phyloP scores from a whole-genome alignment of 805 yeast species.

The Scheffersomyces lignosus region DNA sequence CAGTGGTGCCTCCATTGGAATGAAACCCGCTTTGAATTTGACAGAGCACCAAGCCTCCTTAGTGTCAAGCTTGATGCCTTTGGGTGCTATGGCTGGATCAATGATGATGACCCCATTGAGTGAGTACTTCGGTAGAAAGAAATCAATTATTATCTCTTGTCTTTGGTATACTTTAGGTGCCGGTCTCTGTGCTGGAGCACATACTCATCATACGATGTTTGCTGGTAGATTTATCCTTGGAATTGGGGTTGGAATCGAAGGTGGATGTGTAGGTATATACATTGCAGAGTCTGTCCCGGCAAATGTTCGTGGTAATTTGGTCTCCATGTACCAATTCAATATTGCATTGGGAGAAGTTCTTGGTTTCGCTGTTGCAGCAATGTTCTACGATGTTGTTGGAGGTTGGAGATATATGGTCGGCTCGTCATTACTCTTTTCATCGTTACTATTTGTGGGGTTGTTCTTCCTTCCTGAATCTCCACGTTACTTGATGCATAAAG shows the following conservation, averaged over 20 bases:
- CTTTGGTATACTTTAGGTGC: slow-evolving; percentile 63
- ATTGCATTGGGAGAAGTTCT: slow-evolving; percentile 67
- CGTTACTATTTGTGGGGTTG: slow-evolving; percentile 49
- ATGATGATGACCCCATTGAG: slow-evolving; percentile 58
- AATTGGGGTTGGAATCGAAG: slow-evolving; percentile 65
- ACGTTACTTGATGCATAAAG: slow-evolving; percentile 55
- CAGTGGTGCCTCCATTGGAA: slow-evolving; percentile 59
- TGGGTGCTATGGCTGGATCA: slow-evolving; percentile 68
- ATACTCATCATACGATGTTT: slow-evolving; percentile 42
- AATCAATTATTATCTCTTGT: slow-evolving; percentile 56
- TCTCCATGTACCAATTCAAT: slow-evolving; percentile 62
- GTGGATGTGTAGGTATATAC: slow-evolving; percentile 63
- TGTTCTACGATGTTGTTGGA: slow-evolving; percentile 53
- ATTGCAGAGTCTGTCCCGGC: slow-evolving; percentile 63
- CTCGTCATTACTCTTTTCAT: slow-evolving; percentile 59
- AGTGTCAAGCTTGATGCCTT: slow-evolving; percentile 62
- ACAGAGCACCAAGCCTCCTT: slow-evolving; percentile 47
- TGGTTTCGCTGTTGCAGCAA: slow-evolving; percentile 64
- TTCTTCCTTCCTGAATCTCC: slow-evolving; percentile 63
- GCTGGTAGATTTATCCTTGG: slow-evolving; percentile 59
- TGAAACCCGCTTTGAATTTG: slow-evolving; percentile 44
- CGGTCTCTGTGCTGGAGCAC: slow-evolving; percentile 50
- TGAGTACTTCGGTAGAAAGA: slow-evolving; percentile 55
- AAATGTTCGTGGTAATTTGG: slow-evolving; percentile 57
- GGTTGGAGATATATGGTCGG: slow-evolving; percentile 72